phyloP scores from a whole-genome alignment of 169 alveolate species.

The Eimeria necatrix region DNA sequence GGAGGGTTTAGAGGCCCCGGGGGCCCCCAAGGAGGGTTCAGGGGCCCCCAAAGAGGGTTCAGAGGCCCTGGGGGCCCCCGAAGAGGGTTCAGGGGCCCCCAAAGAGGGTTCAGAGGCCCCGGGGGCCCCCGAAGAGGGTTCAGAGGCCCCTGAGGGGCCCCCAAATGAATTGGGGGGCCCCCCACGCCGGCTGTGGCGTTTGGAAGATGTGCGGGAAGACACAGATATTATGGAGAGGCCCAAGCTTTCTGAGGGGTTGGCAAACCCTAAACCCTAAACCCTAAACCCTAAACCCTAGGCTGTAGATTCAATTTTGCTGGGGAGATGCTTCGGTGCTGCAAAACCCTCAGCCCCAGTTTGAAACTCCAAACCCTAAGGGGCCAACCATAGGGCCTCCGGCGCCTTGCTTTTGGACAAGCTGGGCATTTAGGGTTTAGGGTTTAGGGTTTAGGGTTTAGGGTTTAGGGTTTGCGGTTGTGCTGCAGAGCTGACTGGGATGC shows the following conservation, averaged over 20 bases:
- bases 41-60: too few relatives aligned
- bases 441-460: not conserved
- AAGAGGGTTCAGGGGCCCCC: not conserved
- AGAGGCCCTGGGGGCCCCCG: too few relatives aligned
- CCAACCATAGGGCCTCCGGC: too few relatives aligned
- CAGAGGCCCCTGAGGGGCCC: not conserved
- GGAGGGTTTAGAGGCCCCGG: too few relatives aligned
- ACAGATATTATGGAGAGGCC: conserved; percentile 77
- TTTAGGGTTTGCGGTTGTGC: not conserved
- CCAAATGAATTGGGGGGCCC: not conserved
- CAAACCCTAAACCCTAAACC: too few relatives aligned
- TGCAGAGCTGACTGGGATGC: conserved; percentile 28
- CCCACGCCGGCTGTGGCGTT: conserved; percentile 59
- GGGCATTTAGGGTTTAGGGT: not conserved
- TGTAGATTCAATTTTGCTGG: too few relatives aligned
- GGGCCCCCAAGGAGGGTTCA: too few relatives aligned
- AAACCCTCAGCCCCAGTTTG: too few relatives aligned
- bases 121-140: conserved; percentile 15
- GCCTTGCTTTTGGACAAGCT: not conserved
- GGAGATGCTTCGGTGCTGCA: too few relatives aligned
- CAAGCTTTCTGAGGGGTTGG: conserved; percentile 1
- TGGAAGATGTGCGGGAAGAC: conserved; percentile 75
- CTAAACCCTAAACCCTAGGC: too few relatives aligned
- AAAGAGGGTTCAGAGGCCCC: not conserved
- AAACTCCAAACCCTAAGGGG: too few relatives aligned